A percentile compares a stretch with the other conserved stretches of the same genome.
Evolutionary conservation across 2,329 filamentous ascomycete genomes (phyloP).

Genomic region (Phialemonium atrogriseum): DNA sequence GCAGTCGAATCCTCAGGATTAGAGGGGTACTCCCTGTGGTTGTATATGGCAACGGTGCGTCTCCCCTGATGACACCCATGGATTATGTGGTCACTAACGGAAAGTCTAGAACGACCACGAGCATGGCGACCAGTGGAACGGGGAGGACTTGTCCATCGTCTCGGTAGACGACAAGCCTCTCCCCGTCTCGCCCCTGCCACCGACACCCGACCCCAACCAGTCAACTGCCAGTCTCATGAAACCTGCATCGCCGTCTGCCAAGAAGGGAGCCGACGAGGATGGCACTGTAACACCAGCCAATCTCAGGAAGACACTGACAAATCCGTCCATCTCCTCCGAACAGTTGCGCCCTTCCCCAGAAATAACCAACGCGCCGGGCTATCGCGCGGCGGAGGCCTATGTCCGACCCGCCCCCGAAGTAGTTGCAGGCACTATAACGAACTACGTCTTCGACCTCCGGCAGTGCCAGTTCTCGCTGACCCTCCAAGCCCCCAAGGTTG

Average conservation of each 20-base stretch:
- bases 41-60: conserved; percentile 65
- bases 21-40: conserved; percentile 85
- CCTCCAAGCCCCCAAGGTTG: conserved; percentile 52
- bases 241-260: conserved; percentile 23
- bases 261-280: conserved; percentile 40
- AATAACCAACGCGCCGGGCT: conserved; percentile 59
- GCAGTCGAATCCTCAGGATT: conserved; percentile 76
- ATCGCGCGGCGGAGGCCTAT: conserved; percentile 87
- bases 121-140: conserved; percentile 94
- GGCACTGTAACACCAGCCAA: conserved; percentile 64
- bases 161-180: conserved; percentile 71
- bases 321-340: conserved; percentile 55
- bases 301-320: conserved; percentile 63
- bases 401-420: conserved; percentile 75
- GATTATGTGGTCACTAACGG: no score
- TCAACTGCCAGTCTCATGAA: conserved; percentile 39
- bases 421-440: conserved; percentile 61
- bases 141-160: conserved; percentile 88
- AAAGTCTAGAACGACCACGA: conserved; percentile 75
- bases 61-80: no score
- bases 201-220: conserved; percentile 26
- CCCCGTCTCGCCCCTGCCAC: conserved; percentile 42
- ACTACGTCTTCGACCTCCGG: conserved; percentile 74
- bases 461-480: conserved; percentile 70
- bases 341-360: no score